Conservation (phyloP, 768 basidiomycete species). For the Lentinula detonsa region DNA sequence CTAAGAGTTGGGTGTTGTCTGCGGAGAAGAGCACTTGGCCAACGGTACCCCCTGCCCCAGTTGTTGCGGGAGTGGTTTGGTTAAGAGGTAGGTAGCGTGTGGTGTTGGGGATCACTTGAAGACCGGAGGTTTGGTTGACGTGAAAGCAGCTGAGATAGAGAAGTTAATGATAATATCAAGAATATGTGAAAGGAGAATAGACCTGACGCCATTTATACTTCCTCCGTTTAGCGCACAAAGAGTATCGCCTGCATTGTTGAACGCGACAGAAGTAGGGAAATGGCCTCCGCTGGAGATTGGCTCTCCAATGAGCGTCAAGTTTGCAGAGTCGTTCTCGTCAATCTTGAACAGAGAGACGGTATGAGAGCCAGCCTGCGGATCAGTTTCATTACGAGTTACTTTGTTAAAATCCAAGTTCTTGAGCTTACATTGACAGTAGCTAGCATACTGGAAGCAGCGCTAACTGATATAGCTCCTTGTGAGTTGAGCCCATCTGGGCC, state of each 20-base stretch:
- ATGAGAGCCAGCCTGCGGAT: conserved; percentile 28
- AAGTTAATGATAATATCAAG: not conserved
- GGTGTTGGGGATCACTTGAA: conserved; percentile 25
- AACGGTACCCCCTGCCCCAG: conserved; percentile 33
- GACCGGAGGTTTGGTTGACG: conserved; percentile 34
- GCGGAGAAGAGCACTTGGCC: conserved; percentile 42
- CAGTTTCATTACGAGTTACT: not conserved
- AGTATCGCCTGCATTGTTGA: conserved; percentile 21
- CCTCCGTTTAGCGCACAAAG: conserved; percentile 32
- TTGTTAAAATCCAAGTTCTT: not conserved
- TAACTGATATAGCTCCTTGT: conserved; percentile 17
- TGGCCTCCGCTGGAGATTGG: conserved; percentile 29
- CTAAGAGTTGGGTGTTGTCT: conserved; percentile 36
- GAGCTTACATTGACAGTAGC: conserved; percentile 15
- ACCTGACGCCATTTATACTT: conserved; percentile 26
- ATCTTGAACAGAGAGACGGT: conserved; percentile 29
- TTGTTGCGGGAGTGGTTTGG: conserved; percentile 45
- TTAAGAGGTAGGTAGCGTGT: conserved; percentile 36
- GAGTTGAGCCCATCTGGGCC: conserved; percentile 17
- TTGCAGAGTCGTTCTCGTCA: conserved; percentile 21
- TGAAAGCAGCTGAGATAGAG: conserved; percentile 29
- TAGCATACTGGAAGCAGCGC: conserved; percentile 8
- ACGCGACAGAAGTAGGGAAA: conserved; percentile 29
- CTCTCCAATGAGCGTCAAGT: conserved; percentile 23
- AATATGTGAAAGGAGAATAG: conserved; percentile 2